A percentile compares a stretch with the other conserved stretches of the same genome.
Conservation (phyloP, 345 rosid species). For the Populus euphratica region DNA sequence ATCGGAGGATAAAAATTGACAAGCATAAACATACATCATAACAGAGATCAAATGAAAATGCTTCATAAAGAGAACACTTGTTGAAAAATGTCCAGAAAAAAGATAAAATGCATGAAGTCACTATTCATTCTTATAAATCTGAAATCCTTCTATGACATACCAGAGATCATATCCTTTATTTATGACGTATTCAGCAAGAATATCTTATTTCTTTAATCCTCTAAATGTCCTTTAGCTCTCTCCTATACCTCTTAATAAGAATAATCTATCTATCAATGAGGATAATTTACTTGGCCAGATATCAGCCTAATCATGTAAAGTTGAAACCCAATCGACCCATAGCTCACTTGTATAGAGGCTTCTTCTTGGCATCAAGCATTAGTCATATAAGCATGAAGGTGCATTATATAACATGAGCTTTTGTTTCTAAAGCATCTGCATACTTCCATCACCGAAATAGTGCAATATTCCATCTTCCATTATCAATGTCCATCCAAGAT, state of each 20-base stretch:
- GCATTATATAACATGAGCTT: not conserved
- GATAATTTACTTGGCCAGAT: not conserved
- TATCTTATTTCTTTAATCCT: too few species aligned
- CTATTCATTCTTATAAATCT: not conserved
- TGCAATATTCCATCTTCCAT: not conserved
- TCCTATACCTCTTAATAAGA: not conserved
- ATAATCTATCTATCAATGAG: not conserved
- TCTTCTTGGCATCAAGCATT: not conserved
- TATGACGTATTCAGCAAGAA: not conserved
- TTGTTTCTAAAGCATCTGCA: not conserved
- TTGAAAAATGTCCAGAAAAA: not conserved
- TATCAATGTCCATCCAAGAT: not conserved
- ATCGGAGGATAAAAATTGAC: not conserved
- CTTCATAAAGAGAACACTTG: not conserved
- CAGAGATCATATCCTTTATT: not conserved
- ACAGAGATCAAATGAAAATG: not conserved
- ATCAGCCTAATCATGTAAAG: not conserved
- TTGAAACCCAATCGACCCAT: not conserved
- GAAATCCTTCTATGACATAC: not conserved
- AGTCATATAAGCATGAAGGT: not conserved
- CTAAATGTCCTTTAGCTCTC: not conserved
- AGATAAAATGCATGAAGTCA: not conserved
- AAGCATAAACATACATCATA: not conserved
- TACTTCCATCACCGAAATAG: not conserved
- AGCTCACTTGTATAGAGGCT: not conserved